Evolutionary conservation across 2,329 filamentous ascomycete species (phyloP), one percentile per base, ranked within the genome.

Genomic region (Coniosporium tulheliwenetii): DNA sequence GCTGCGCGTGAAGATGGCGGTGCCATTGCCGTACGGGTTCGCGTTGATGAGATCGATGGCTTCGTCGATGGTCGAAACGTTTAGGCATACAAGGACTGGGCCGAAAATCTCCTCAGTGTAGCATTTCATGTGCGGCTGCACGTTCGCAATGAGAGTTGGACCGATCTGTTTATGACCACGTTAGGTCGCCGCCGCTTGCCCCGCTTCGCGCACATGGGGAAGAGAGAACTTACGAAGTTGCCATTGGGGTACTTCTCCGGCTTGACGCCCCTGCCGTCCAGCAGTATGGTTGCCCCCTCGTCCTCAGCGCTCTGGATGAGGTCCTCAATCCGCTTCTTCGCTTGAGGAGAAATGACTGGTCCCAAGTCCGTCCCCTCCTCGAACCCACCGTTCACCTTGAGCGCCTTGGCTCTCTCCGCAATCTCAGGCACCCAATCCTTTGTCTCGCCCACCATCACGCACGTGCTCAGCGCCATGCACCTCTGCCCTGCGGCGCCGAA

Each of bases 61-160:
- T 40, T 85, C 81, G 54, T 87, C 81, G 41, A 89, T 72, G 5
- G 81, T 85, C 35, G 79, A 74, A 13, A 81, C 80, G 53, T 84
- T 83, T 46, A 91, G 66, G 65, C 81, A 86, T 43, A 91, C 81
- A 13, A 91, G 71, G 8, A 91, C 84, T 2, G 84, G 84, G 2
- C 84, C 84, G 48, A 91, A 91, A 54, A 91, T 85, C 62, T 91
- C 84, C 61, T 91, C 79, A 45, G 64, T 75, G 68, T 91, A 91
- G 70, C 85, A 91, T 50, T 71, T 73, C 85, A 91, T 91, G 48
- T 81, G 69, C 4, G 77, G 72, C 42, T 78, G 87, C 16, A 91
- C 84, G 61, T 85, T 77, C 52, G 77, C 72, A 62, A 91, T 86
- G 60, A 91, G 81, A 34, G 84, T 91, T 33, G 84, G 84, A 8